Conservation (phyloP, 2,329 filamentous ascomycete species). For the Monascus ruber region DNA sequence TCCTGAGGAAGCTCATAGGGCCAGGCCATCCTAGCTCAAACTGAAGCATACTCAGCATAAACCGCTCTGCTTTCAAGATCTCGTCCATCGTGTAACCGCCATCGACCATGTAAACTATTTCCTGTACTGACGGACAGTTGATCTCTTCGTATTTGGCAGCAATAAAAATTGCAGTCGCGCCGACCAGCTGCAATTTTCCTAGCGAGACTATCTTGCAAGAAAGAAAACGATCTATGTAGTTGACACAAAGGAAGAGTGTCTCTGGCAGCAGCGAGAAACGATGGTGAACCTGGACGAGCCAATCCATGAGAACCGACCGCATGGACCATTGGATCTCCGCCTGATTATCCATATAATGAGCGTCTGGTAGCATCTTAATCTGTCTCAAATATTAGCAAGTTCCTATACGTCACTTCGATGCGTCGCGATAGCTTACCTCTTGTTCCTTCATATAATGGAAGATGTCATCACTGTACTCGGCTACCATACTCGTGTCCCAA, state of each 20-base stretch:
- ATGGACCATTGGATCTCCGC: conserved; percentile 99
- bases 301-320: conserved; percentile 94
- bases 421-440: conserved; percentile 51
- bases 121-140: conserved; percentile 85
- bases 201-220: conserved; percentile 90
- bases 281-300: conserved; percentile 90
- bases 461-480: conserved; percentile 92
- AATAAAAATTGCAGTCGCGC: conserved; percentile 88
- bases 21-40: conserved; percentile 98
- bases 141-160: conserved; percentile 99
- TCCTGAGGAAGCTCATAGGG: conserved; percentile 93
- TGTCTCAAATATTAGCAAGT: conserved; percentile 20
- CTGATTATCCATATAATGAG: conserved; percentile 94
- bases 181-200: conserved; percentile 88
- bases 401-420: no score
- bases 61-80: conserved; percentile 91
- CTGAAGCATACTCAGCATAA: conserved; percentile 93
- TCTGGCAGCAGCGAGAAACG: conserved; percentile 86
- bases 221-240: conserved; percentile 95
- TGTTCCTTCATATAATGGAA: conserved; percentile 83
- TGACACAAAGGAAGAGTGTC: conserved; percentile 87
- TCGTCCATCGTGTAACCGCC: conserved; percentile 79
- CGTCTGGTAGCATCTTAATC: conserved; percentile 72
- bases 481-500: conserved; percentile 95
- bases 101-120: conserved; percentile 98